phyloP scores from a whole-genome alignment of 352 stramenopile genomes.

The Pythium oligandrum region DNA sequence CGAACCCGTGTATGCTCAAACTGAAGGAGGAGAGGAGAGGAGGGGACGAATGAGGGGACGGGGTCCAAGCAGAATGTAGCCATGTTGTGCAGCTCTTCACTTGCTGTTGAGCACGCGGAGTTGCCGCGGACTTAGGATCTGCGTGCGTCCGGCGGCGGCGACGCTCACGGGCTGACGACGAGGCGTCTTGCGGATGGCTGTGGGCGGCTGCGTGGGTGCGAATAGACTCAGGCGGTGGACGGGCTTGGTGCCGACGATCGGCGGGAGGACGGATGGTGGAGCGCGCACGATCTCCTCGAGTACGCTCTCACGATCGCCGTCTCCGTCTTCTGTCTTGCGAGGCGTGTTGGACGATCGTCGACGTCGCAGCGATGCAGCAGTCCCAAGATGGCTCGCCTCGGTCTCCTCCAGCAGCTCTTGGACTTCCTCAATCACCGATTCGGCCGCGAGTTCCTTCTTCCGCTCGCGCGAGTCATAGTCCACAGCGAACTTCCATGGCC shows the following conservation, averaged over 20 bases:
- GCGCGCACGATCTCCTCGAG: conserved; percentile 17
- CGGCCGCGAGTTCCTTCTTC: conserved; percentile 51
- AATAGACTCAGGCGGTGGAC: no score
- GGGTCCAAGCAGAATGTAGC: conserved; percentile 1
- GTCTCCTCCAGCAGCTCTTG: conserved; percentile 28
- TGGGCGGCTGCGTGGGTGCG: not conserved
- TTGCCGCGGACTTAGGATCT: conserved; percentile 25
- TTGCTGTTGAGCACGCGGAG: conserved; percentile 13
- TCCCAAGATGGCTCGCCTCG: not conserved
- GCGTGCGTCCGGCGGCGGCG: conserved; percentile 18
- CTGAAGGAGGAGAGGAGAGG: conserved; percentile 6
- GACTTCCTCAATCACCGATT: conserved; percentile 56
- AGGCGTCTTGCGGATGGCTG: conserved; percentile 20
- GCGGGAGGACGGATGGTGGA: not conserved
- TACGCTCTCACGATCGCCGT: conserved; percentile 8
- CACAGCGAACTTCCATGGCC: conserved; percentile 62
- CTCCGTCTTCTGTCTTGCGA: not conserved
- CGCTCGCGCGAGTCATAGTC: conserved; percentile 73
- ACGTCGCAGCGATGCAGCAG: not conserved
- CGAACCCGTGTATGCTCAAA: conserved; percentile 24
- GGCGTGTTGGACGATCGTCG: not conserved
- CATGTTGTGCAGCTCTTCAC: no score
- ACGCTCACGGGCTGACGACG: conserved; percentile 17
- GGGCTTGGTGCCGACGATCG: no score
- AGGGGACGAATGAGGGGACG: not conserved